Base-by-base conservation (phyloP, 2,329 filamentous ascomycete genomes). In the Hirsutella rhossiliensis region DNA sequence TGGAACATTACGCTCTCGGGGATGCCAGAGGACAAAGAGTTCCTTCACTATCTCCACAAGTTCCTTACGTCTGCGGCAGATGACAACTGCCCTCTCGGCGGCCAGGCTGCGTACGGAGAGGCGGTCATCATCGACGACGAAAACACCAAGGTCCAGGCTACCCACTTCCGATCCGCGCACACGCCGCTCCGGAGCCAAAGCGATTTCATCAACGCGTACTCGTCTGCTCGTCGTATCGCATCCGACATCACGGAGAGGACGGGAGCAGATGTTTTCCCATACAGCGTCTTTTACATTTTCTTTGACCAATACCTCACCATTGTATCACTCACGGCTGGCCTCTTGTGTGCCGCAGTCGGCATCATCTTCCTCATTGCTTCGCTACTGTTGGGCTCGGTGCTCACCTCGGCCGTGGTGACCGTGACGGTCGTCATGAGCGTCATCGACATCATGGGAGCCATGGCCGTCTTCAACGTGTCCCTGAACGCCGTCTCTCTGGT, bases 251-350 rank as follows among this genome's bases (percentile, higher is more conserved):
- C 75, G 13, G 64, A 75, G 43, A 72, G 75, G 42, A 89, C 88
- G 5, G 76, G 80, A 5, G 78, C 86, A 19, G 81, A 92, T 20
- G 82, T 98, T 3, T 98, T 98, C 72, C 87, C 92, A 0, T 98
- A 98, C 68, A 94, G 87, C 53, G 82, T 96, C 48, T 95, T 95
- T 62, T 98, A 98, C 68, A 89, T 98, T 61, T 98, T 97, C 75
- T 98, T 98, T 61, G 92, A 98, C 60, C 92, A 97, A 61, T 98
- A 98, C 58, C 76, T 87, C 6, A 78, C 77, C 46, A 97, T 98
- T 48, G 79, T 94, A 18, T 73, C 75, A 11, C 73, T 97, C 4
- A 89, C 90, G 0, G 82, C 76, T 1, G 78, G 82, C 0, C 76
- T 98, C 1, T 75, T 98, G 28, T 83, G 84, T 36, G 84, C 86